Evolutionary conservation across 495 filamentous ascomycete genomes (phyloP).

Genomic region (Penicillium goetzii): DNA sequence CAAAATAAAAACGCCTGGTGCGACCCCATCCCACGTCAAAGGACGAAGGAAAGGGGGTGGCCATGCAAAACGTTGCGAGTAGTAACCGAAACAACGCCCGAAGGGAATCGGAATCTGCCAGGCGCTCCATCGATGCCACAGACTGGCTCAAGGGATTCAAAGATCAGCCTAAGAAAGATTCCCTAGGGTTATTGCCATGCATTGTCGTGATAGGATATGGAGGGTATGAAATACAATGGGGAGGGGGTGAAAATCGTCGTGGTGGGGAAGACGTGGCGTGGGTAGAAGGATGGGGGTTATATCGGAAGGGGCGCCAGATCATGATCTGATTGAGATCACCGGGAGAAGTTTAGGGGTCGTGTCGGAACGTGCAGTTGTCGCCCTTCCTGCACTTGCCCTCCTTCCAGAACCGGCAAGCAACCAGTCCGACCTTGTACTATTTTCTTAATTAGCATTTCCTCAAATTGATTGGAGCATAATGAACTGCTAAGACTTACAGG

Average conservation of each 20-base stretch:
- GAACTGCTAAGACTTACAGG: slow-evolving; percentile 35
- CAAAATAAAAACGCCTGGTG: slow-evolving; percentile 9
- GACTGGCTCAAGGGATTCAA: background rate
- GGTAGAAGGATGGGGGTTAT: slow-evolving; percentile 13
- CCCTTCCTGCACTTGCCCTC: slow-evolving; percentile 84
- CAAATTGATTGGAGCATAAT: background rate
- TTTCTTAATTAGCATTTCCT: slow-evolving; percentile 21
- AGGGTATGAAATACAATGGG: slow-evolving; percentile 14
- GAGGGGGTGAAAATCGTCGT: slow-evolving; percentile 8
- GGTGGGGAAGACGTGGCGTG: background rate
- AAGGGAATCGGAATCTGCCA: background rate
- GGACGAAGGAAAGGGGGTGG: background rate
- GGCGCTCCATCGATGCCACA: background rate
- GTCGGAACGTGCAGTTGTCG: slow-evolving; percentile 81
- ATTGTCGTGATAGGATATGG: slow-evolving; percentile 8
- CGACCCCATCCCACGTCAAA: background rate
- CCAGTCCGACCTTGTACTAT: slow-evolving; percentile 46
- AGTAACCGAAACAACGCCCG: background rate
- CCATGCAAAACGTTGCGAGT: slow-evolving; percentile 10
- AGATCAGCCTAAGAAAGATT: slow-evolving; percentile 6
- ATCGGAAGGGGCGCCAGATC: background rate
- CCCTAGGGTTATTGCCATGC: slow-evolving; percentile 5
- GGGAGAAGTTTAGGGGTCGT: slow-evolving; percentile 40
- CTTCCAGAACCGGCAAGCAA: slow-evolving; percentile 76
- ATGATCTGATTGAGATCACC: background rate